Evolutionary conservation across 2,329 filamentous ascomycete genomes (phyloP).

Genomic region (Cladosporium austrohemisphaericum): DNA sequence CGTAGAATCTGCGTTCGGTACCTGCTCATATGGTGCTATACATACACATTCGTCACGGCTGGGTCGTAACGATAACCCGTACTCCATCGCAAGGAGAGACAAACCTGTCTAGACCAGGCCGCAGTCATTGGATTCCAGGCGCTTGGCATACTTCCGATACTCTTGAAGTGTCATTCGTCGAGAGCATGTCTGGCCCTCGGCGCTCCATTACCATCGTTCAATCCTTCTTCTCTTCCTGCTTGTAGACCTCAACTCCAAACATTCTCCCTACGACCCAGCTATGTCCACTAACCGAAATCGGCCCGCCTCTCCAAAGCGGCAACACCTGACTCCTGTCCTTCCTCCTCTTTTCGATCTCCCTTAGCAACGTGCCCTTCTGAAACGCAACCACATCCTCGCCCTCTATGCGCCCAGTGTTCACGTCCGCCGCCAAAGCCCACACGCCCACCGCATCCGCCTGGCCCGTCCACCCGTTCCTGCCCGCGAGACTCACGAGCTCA

Average conservation of each 20-base stretch:
- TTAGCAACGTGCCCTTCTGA: slow-evolving; percentile 30
- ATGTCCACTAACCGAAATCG: slow-evolving; percentile 33
- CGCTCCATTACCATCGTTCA: slow-evolving; percentile 16
- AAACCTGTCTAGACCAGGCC: too few species aligned
- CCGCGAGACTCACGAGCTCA: slow-evolving; percentile 27
- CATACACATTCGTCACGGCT: too few species aligned
- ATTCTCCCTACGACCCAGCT: slow-evolving; percentile 32
- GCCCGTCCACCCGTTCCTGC: slow-evolving; percentile 20
- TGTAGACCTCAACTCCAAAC: slow-evolving; percentile 33
- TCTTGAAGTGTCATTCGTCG: too few species aligned
- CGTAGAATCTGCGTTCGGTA: too few species aligned
- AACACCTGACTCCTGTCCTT: slow-evolving; percentile 32
- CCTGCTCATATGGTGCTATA: too few species aligned
- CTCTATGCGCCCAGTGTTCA: slow-evolving; percentile 28
- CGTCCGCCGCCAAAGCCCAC: slow-evolving; percentile 33
- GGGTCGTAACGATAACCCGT: too few species aligned
- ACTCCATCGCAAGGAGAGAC: too few species aligned
- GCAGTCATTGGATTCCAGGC: too few species aligned
- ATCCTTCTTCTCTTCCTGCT: slow-evolving; percentile 23
- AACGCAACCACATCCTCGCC: slow-evolving; percentile 33
- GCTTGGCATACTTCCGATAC: too few species aligned
- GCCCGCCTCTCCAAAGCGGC: slow-evolving; percentile 35
- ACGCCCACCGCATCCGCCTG: slow-evolving; percentile 31
- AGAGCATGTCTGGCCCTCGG: too few species aligned
- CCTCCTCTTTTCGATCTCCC: slow-evolving; percentile 28